Percentiles rank a stretch among this genome's conserved stretches.
Conservation (phyloP, 2,329 filamentous ascomycete species). For the Beauveria caledonica region DNA sequence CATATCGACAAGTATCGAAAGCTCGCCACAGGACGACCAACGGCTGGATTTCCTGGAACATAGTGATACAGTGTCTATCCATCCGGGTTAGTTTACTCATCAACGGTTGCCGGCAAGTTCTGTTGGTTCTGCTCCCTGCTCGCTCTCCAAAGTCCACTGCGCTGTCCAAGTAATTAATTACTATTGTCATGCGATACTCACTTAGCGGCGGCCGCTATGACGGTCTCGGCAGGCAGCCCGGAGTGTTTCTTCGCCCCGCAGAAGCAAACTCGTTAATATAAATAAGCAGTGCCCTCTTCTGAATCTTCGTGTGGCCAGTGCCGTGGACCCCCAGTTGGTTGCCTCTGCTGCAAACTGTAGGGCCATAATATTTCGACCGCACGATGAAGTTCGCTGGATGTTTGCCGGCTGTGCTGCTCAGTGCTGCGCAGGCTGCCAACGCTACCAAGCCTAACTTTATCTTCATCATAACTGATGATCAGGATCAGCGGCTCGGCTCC, state of each 20-base stretch:
- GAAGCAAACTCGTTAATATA: not conserved
- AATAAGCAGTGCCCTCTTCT: not conserved
- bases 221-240: not conserved
- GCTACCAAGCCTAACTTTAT: slow-evolving; percentile 45
- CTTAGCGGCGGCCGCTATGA: not conserved
- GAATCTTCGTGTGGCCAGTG: not conserved
- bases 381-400: not conserved
- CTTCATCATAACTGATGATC: slow-evolving; percentile 59
- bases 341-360: not conserved
- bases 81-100: no score
- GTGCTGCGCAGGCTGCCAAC: not conserved
- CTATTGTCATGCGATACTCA: no score
- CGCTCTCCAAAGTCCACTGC: no score
- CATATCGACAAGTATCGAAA: no score
- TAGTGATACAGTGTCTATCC: no score
- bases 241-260: not conserved
- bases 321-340: slow-evolving; percentile 6
- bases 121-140: no score
- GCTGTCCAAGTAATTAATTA: no score
- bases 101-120: no score
- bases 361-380: not conserved
- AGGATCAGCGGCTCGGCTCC: slow-evolving; percentile 54
- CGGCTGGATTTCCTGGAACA: no score
- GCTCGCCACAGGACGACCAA: no score
- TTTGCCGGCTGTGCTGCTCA: not conserved